phyloP scores from a whole-genome alignment of 306 rosid species.

The Quercus gilva region DNA sequence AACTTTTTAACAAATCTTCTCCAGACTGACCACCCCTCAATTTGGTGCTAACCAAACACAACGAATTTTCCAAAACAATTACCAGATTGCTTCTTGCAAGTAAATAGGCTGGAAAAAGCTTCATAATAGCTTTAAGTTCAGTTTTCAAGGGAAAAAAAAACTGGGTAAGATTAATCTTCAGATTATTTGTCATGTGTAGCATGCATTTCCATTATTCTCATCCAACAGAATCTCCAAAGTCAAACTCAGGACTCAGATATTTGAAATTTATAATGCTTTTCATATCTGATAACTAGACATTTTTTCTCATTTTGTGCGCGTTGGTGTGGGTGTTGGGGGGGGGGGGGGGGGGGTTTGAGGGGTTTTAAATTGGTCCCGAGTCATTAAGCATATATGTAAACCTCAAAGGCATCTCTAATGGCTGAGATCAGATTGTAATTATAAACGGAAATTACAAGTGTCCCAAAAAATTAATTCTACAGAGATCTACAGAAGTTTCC shows the following conservation, averaged over 20 bases:
- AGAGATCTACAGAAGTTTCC: neutral
- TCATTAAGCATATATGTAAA: neutral
- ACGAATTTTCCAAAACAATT: neutral
- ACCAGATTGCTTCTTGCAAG: neutral
- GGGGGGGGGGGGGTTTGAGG: no score
- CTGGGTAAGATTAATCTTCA: neutral
- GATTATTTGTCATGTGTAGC: neutral
- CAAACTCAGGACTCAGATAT: neutral
- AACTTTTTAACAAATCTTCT: neutral
- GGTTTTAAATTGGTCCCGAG: neutral
- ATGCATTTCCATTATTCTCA: neutral
- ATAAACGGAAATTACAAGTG: neutral
- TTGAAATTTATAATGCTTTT: neutral
- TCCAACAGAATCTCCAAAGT: neutral
- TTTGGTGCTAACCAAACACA: neutral
- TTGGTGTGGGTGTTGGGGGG: no score
- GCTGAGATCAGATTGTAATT: neutral
- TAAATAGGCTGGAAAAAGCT: neutral
- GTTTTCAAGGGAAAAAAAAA: neutral
- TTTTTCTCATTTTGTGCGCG: neutral
- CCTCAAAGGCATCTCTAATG: neutral
- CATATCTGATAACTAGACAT: neutral
- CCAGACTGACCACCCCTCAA: neutral
- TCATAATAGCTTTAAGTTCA: neutral
- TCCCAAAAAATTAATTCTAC: conserved; percentile 13